Evolutionary conservation across 192 early-diverging fungal species (phyloP), one percentile per base, ranked within the genome.

Genomic region (Dissophora ornata): DNA sequence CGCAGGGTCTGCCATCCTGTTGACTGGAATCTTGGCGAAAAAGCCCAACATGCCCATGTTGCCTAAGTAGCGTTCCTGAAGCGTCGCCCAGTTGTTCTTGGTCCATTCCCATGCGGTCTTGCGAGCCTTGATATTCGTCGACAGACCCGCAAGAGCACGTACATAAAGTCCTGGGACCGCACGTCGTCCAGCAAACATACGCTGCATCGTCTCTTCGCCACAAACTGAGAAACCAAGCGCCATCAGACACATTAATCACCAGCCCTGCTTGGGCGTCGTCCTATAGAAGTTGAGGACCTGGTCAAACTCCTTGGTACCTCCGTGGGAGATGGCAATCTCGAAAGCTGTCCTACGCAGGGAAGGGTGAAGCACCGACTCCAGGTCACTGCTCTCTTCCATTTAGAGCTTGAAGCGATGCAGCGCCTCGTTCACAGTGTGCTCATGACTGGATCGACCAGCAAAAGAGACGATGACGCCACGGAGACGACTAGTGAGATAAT

Each of bases 401-500:
- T 83, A 90, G 12, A 67, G 30, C 22, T 67, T 57, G 68, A 98
- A 96, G 7, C 92, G 90, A 40, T 82, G 81, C 61, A 85, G 80
- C 52, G 92, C 88, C 77, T 94, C 92, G 19, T 69, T 79, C 22
- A 95, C 59, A 18, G 89, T 87, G 15, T 73, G 79, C 30, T 62
- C 51, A 75, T 97, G 94, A 32, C 85, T 86, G 22, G 89, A 88
- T 32, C 79, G 69, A n/a, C 89, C 96, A 19, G 95, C 92, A 48
- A 80, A 84, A 30, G 82, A 77, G 54, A 97, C 82, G 25, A 89
- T 90, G 22, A 96, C 84, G 1, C 88, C 88, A 42, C 97, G 90
- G 51, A 95, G 87, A 53, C 91, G 86, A 57, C 84, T 86, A 33
- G 85, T 88, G 19, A 93, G 79, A 70, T 94, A 90, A 62, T 91